A percentile compares a stretch with the other conserved stretches of the same genome.
Conservation (phyloP, 208 protist species). For the Balamuthia mandrillaris region DNA sequence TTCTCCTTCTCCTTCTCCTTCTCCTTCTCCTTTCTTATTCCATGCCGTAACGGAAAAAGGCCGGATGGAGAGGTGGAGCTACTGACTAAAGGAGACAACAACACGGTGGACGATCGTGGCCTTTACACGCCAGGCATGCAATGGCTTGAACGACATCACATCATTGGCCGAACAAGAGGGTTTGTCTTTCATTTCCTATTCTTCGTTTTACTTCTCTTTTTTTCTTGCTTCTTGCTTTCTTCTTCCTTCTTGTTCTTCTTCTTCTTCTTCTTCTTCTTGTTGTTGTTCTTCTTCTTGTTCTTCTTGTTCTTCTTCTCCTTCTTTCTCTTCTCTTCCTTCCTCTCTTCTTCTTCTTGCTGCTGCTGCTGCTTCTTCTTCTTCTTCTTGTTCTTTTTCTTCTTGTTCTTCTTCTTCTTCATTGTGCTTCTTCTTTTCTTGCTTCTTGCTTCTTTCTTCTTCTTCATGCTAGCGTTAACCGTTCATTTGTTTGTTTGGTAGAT, state of each 20-base stretch:
- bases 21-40: neutral
- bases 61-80: conserved; percentile 66
- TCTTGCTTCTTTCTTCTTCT: neutral
- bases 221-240: neutral
- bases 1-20: too few relatives aligned
- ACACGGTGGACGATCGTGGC: conserved; percentile 83
- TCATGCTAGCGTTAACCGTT: neutral
- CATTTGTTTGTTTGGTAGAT: neutral
- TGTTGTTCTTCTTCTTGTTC: too few relatives aligned
- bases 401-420: neutral
- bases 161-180: conserved; percentile 83
- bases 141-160: conserved; percentile 81
- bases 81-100: conserved; percentile 97
- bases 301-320: too few relatives aligned
- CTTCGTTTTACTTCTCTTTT: too few relatives aligned
- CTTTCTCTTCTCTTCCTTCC: too few relatives aligned
- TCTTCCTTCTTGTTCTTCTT: neutral
- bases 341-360: too few relatives aligned
- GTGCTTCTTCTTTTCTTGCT: neutral
- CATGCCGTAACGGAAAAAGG: conserved; percentile 13
- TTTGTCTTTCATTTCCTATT: conserved; percentile 48
- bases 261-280: too few relatives aligned
- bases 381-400: too few relatives aligned
- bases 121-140: conserved; percentile 73
- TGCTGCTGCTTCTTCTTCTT: too few relatives aligned